Conservation (phyloP, 148 eudicot species). For the Chenopodium suecicum region DNA sequence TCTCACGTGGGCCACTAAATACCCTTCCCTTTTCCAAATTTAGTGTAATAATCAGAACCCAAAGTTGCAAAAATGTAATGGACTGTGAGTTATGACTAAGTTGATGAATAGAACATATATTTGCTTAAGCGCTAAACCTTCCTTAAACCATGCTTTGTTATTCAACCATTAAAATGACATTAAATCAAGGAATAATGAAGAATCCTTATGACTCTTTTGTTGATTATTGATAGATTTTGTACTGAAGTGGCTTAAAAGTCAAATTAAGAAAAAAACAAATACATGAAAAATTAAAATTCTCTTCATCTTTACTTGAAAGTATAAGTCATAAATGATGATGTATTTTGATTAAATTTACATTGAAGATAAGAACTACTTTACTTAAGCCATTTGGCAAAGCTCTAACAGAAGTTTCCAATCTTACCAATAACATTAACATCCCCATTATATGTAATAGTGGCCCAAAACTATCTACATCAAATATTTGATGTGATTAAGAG, state of each 20-base stretch:
- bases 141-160: conserved; percentile 37
- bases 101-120: not conserved
- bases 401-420: not conserved
- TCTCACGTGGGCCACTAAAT: no score
- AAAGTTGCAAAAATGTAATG: no score
- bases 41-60: no score
- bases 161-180: conserved; percentile 1
- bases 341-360: conserved; percentile 9
- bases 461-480: not conserved
- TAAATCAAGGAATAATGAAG: no score
- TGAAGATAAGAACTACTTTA: not conserved
- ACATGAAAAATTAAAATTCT: not conserved
- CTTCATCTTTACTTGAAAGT: conserved; percentile 62
- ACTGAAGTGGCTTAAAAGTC: conserved; percentile 69
- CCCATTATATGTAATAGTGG: not conserved
- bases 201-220: not conserved
- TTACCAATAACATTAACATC: conserved; percentile 12
- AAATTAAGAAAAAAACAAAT: conserved; percentile 7
- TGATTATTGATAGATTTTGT: conserved; percentile 16
- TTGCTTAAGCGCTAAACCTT: conserved; percentile 60
- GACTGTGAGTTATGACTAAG: not conserved
- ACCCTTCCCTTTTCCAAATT: no score
- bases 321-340: conserved; percentile 14
- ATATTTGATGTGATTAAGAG: no score
- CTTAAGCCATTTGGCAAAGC: not conserved